phyloP scores from a whole-genome alignment of 225 moss, liverwort and hornwort genomes.

The Ulota crispa region DNA sequence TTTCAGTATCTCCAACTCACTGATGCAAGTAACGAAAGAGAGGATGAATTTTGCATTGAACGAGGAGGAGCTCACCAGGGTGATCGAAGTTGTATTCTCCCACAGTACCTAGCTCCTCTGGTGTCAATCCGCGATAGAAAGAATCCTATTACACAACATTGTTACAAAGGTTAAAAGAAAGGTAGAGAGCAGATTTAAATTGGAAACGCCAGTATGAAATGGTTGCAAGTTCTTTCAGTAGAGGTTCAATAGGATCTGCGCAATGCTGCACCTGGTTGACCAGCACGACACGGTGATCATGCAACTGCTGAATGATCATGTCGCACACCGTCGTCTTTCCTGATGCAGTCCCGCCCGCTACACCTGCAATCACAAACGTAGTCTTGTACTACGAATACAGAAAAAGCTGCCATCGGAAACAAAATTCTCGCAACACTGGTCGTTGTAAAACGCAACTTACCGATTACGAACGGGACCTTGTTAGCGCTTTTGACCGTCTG shows the following conservation, averaged over 20 bases:
- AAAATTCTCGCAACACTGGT: neutral
- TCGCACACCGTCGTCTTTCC: constrained; percentile 93
- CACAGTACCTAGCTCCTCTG: constrained; percentile 65
- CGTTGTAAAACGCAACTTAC: constrained; percentile 17
- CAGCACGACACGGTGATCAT: constrained; percentile 83
- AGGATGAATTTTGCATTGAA: neutral
- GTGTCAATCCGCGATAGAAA: constrained; percentile 74
- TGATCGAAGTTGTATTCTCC: constrained; percentile 92
- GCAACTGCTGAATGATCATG: constrained; percentile 93
- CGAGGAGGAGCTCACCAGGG: constrained; percentile 37
- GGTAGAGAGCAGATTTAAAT: neutral
- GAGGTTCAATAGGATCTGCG: neutral
- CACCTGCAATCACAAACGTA: constrained; percentile 40
- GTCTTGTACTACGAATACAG: neutral
- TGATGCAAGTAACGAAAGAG: neutral
- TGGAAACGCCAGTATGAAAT: too few species aligned
- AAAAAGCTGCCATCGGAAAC: neutral
- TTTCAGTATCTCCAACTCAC: neutral
- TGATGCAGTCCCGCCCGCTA: constrained; percentile 85
- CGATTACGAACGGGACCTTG: constrained; percentile 78
- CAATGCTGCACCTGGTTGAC: constrained; percentile 62
- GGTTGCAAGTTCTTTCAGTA: neutral
- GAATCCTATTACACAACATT: constrained; percentile 46
- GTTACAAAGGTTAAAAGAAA: neutral
- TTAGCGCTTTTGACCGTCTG: constrained; percentile 44